phyloP scores from a whole-genome alignment of 2,329 filamentous ascomycete species.

The Aspergillus intermedius region DNA sequence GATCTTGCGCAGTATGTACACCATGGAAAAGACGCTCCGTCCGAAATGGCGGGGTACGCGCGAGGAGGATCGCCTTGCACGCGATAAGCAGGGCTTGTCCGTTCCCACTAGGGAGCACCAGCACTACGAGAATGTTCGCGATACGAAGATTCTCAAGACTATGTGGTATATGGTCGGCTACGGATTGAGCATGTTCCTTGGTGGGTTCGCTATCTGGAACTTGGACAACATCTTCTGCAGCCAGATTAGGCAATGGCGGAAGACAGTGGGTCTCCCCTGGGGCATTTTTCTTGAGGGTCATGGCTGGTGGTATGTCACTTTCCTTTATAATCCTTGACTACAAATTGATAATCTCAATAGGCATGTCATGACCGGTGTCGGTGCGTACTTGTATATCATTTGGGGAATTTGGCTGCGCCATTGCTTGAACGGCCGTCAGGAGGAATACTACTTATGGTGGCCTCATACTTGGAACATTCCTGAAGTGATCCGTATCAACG shows the following conservation, averaged over 20 bases:
- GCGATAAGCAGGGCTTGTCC: conserved; percentile 29
- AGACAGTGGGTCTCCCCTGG: conserved; percentile 68
- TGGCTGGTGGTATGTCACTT: conserved; percentile 57
- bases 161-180: conserved; percentile 72
- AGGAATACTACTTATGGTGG: conserved; percentile 67
- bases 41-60: conserved; percentile 49
- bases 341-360: conserved; percentile 29
- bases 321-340: neutral
- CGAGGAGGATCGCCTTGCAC: conserved; percentile 39
- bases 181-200: conserved; percentile 65
- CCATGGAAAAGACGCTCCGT: conserved; percentile 64
- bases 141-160: conserved; percentile 52
- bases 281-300: conserved; percentile 67
- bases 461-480: conserved; percentile 55
- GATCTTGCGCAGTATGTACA: conserved; percentile 66
- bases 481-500: conserved; percentile 39
- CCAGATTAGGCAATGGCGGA: conserved; percentile 58
- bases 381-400: conserved; percentile 76
- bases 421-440: conserved; percentile 65
- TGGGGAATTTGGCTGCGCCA: conserved; percentile 79
- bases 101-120: conserved; percentile 40
- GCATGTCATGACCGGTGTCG: conserved; percentile 75
- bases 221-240: conserved; percentile 72
- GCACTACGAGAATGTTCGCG: conserved; percentile 48
- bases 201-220: conserved; percentile 71